These are phyloP conservation scores for Ophiostoma ulmi DNA, from an alignment of 2,329 filamentous ascomycete species.

Conservation along the genomic window DNA sequence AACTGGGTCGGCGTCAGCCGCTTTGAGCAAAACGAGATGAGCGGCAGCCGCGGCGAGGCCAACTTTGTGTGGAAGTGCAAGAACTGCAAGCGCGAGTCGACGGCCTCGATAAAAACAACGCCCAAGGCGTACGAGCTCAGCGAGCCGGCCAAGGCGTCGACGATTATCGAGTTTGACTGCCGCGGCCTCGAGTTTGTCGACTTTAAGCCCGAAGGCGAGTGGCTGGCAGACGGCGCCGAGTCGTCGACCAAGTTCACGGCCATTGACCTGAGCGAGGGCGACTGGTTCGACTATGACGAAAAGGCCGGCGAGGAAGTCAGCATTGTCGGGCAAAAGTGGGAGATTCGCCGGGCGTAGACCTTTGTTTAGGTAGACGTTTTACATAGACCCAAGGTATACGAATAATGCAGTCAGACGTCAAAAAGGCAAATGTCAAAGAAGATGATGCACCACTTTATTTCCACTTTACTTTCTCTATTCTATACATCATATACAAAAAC, in stretches of 20 bases:
- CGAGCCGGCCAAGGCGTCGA: conserved; percentile 68
- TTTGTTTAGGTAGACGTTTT: not conserved
- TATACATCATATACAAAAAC: not conserved
- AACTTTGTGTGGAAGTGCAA: conserved; percentile 99
- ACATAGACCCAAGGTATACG: not conserved
- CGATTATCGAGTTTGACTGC: conserved; percentile 87
- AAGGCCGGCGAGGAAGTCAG: conserved; percentile 88
- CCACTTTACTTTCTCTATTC: not conserved
- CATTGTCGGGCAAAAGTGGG: conserved; percentile 84
- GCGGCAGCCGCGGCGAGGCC: conserved; percentile 87
- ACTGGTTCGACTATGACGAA: conserved; percentile 98
- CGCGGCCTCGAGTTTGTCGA: conserved; percentile 86
- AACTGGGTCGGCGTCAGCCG: conserved; percentile 83
- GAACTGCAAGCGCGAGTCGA: conserved; percentile 82
- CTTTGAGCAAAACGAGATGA: conserved; percentile 89
- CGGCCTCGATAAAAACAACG: conserved; percentile 72
- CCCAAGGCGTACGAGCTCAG: conserved; percentile 66
- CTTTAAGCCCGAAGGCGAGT: conserved; percentile 91
- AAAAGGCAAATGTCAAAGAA: not conserved
- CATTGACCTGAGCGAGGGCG: conserved; percentile 80
- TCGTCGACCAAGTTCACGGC: conserved; percentile 74
- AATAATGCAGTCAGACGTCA: not conserved
- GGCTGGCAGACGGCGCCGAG: conserved; percentile 76
- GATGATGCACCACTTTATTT: not conserved
- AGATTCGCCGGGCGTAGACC: conserved; percentile 63